Conservation (phyloP, 2,329 filamentous ascomycete genomes). For the Neofusicoccum ribis region DNA sequence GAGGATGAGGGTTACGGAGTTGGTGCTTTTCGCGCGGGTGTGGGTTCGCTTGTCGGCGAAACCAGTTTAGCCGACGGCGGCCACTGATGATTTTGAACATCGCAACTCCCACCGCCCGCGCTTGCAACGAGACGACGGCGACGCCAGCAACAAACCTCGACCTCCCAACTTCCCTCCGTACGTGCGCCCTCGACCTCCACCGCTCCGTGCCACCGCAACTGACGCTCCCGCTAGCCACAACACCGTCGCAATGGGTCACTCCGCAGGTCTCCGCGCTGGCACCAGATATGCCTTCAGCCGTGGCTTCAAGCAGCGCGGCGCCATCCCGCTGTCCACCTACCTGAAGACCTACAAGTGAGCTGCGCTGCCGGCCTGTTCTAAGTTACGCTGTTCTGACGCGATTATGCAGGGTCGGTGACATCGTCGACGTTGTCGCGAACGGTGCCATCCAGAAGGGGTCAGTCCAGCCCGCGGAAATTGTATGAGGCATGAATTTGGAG, state of each 20-base stretch:
- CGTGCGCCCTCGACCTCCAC: neutral
- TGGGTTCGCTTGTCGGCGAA: conserved; percentile 18
- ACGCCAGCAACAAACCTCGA: conserved; percentile 16
- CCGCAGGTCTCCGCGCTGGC: conserved; percentile 48
- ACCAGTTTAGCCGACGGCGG: conserved; percentile 6
- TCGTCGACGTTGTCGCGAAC: conserved; percentile 98
- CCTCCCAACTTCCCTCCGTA: conserved; percentile 13
- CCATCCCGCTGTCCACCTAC: conserved; percentile 93
- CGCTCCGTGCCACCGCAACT: neutral
- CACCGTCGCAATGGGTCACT: conserved; percentile 54
- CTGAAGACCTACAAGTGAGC: conserved; percentile 85
- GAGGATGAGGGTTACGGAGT: conserved; percentile 3
- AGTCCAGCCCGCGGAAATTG: conserved; percentile 42
- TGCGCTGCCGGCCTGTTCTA: conserved; percentile 16
- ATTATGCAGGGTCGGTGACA: conserved; percentile 79
- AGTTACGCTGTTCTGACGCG: neutral
- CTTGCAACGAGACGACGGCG: conserved; percentile 10
- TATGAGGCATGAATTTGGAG: neutral
- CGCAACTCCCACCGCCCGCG: neutral
- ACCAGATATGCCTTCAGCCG: conserved; percentile 69
- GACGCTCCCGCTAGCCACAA: conserved; percentile 15
- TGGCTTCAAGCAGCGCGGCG: conserved; percentile 92
- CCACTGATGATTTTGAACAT: conserved; percentile 16
- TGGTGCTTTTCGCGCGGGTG: conserved; percentile 8
- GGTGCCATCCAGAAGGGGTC: conserved; percentile 98